Base-by-base conservation (phyloP, 108 stramenopile genomes). In the Cyclotella sp. region DNA sequence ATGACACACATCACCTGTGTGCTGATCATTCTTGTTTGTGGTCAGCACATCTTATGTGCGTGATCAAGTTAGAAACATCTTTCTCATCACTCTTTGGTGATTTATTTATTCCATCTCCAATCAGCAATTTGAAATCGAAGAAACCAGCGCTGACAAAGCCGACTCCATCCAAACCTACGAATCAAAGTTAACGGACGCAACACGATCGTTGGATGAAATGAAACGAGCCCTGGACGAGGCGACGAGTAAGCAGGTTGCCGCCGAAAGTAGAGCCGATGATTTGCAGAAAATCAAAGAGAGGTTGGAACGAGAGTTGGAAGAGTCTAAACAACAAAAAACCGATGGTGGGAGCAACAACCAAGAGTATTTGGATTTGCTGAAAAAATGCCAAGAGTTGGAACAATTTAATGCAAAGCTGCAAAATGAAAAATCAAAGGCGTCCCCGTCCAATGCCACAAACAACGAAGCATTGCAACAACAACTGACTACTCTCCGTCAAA, bases 91-190 rank as follows among this genome's bases (percentile, higher is more conserved):
- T 24, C 26, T 12, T 1, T 47, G 1, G 21, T 11, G 11, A 28
- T 34, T 4, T 24, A 5, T 46, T n/a, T 51, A 52, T 24, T 55
- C 55, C 24, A 19, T 55, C 22, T 12, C 10, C 3, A 34, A 52
- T 30, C 68, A 81, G 68, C 88, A 93, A 79, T 57, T 75, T 45
- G 84, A 88, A 47, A 64, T 88, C 16, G 91, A 91, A 75, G 90
- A 91, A 29, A 75, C 83, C 1, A 81, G 78, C 12, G 78, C 83
- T 22, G 85, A 81, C 58, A 85, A 88, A 43, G 60, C 45, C 34
- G 83, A 84, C 57, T 69, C 41, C 9, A 52, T 54, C 26, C 57
- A 85, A 34, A 46, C 64, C 26, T 65, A 65, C 44, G 64, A 65
- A 47, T 65, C 64, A 15, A 42, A 62, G 76, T 74, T 84, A 65